Base-by-base conservation (phyloP, 495 filamentous ascomycete genomes). In the Lophium mytilinum region DNA sequence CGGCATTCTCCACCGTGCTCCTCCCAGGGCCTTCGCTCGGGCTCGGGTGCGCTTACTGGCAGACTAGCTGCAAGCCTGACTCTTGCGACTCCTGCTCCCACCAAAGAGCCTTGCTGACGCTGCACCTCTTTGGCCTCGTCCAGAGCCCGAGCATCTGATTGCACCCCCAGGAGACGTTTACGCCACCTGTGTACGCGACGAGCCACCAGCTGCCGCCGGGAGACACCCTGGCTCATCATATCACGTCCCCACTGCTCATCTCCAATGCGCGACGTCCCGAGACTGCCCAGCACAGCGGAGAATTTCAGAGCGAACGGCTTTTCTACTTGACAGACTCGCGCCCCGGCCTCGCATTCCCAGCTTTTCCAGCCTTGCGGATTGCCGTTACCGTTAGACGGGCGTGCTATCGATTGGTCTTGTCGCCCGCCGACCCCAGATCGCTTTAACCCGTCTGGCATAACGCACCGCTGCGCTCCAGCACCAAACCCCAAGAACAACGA, bases 231-330 rank as follows among this genome's bases (percentile, higher is more conserved):
- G 39, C 45, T 17, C 24, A 33, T 34, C 15, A 15, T 52, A 52
- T 52, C 51, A 53, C 57, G 61, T 43, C 61, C 46, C 57, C 57
- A 60, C 57, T 34, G 45, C 49, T 46, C 36, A 24, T 62, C 54
- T 60, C 57, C 57, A 48, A 64, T 64, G 61, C 50, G 50, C 57
- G 52, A 48, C 57, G 61, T 60, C 57, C 61, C 52, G 53, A 60
- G 43, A 54, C 53, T 50, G 47, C 24, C 57, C 61, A 57, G 57
- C 57, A 49, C 35, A 57, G 61, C 61, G 61, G 61, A 60, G 61
- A 60, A 50, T 64, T 64, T 54, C 24, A 17, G 3, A 42, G 40
- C 14, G 15, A 33, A 50, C 45, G 30, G 50, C 50, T 46, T 48
- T 49, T 40, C 35, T 43, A 57, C 55, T 37, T 46, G 56, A 52